A percentile compares a stretch with the other conserved stretches of the same genome.
phyloP scores from a whole-genome alignment of 2,329 filamentous ascomycete genomes.

The Pyrenophora seminiperda region DNA sequence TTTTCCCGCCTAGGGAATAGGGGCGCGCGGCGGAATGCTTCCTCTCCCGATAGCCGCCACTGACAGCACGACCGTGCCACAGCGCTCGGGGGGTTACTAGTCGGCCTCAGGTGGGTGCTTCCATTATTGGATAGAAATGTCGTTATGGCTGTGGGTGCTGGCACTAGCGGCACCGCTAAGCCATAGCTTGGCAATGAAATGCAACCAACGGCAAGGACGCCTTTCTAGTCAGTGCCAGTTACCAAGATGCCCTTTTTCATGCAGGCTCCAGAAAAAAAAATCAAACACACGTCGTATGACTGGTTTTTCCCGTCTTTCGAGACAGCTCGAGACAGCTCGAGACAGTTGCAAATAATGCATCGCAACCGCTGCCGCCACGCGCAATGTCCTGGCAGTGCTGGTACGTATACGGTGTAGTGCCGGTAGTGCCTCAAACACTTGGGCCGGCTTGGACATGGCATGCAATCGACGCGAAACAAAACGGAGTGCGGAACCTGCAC shows the following conservation, averaged over 20 bases:
- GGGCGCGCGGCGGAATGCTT: background rate
- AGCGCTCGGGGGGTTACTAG: slow-evolving; percentile 9
- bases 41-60: slow-evolving; percentile 9
- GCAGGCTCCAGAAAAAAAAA: background rate
- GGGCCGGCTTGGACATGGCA: slow-evolving; percentile 3
- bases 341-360: background rate
- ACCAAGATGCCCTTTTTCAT: slow-evolving; percentile 10
- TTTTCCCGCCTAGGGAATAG: slow-evolving; percentile 18
- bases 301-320: background rate
- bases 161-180: slow-evolving; percentile 8
- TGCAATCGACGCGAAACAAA: slow-evolving; percentile 27
- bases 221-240: slow-evolving; percentile 19
- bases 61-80: slow-evolving; percentile 24
- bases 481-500: slow-evolving; percentile 13
- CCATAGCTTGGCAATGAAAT: slow-evolving; percentile 18
- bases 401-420: too few relatives aligned
- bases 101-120: slow-evolving; percentile 8
- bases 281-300: background rate
- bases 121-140: slow-evolving; percentile 8
- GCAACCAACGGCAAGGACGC: slow-evolving; percentile 19
- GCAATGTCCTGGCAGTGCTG: background rate
- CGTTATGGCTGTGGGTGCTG: slow-evolving; percentile 9
- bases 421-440: background rate
- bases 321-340: background rate
- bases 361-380: background rate